phyloP scores from a whole-genome alignment of 2,329 filamentous ascomycete genomes.

The Aaosphaeria arxii region DNA sequence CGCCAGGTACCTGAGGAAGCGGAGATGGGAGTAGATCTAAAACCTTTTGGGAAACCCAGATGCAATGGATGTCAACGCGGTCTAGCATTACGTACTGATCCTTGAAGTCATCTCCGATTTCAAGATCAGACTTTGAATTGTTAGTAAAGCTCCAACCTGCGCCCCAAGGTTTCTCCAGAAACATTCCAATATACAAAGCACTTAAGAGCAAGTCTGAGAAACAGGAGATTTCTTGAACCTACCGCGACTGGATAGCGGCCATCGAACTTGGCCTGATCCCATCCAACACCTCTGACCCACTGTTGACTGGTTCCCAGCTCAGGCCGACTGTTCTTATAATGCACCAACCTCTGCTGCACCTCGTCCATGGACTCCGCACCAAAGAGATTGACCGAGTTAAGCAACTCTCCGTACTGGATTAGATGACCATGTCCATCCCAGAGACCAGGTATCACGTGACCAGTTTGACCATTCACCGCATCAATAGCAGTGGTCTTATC shows the following conservation, averaged over 20 bases:
- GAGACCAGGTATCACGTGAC: slow-evolving; percentile 63
- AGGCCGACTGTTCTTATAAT: slow-evolving; percentile 51
- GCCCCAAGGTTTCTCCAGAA: not conserved
- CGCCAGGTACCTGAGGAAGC: slow-evolving; percentile 55
- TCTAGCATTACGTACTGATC: slow-evolving; percentile 67
- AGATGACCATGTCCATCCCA: slow-evolving; percentile 72
- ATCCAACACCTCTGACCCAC: slow-evolving; percentile 67
- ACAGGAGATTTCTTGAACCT: slow-evolving; percentile 23
- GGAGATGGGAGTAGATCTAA: slow-evolving; percentile 57
- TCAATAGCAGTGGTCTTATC: slow-evolving; percentile 27
- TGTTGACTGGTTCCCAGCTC: slow-evolving; percentile 52
- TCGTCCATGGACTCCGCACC: slow-evolving; percentile 56
- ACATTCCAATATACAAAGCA: not conserved
- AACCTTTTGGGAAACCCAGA: slow-evolving; percentile 65
- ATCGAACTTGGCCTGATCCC: slow-evolving; percentile 66
- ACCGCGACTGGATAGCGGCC: slow-evolving; percentile 63
- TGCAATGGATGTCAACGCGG: slow-evolving; percentile 67
- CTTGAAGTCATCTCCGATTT: slow-evolving; percentile 50
- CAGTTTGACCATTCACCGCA: slow-evolving; percentile 35
- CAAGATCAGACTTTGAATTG: slow-evolving; percentile 52
- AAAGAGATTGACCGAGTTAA: slow-evolving; percentile 65
- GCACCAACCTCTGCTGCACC: slow-evolving; percentile 50
- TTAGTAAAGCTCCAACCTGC: not conserved
- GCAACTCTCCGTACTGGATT: slow-evolving; percentile 63
- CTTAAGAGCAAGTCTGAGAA: slow-evolving; percentile 2